These are phyloP conservation scores for Zychaea mexicana DNA, from an alignment of 371 early-diverging fungal species.

Conservation along the genomic window DNA sequence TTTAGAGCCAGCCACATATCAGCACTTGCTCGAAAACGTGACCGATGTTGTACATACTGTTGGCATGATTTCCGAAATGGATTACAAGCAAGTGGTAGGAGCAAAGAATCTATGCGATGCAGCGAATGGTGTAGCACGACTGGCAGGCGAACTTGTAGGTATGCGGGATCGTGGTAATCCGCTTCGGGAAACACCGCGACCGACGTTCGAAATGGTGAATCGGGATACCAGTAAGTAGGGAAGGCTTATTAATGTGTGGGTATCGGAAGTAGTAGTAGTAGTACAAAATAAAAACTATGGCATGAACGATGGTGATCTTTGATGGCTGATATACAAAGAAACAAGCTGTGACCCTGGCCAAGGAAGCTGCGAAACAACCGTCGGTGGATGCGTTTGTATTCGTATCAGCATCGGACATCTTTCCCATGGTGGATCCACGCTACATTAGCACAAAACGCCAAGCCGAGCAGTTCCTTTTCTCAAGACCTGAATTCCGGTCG, in stretches of 20 bases:
- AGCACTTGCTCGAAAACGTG: slow-evolving; percentile 55
- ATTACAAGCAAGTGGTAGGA: slow-evolving; percentile 67
- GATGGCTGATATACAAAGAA: not conserved
- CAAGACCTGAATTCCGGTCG: slow-evolving; percentile 54
- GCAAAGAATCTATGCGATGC: slow-evolving; percentile 48
- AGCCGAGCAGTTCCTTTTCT: slow-evolving; percentile 62
- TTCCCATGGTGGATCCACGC: slow-evolving; percentile 71
- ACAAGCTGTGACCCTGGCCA: slow-evolving; percentile 55
- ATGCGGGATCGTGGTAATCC: slow-evolving; percentile 51
- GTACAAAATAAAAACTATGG: not conserved
- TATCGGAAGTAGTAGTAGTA: too few relatives aligned
- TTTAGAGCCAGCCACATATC: slow-evolving; percentile 60
- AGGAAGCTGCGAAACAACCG: slow-evolving; percentile 46
- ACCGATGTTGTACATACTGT: slow-evolving; percentile 74
- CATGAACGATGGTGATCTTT: not conserved
- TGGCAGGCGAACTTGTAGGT: slow-evolving; percentile 28
- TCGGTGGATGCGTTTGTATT: slow-evolving; percentile 66
- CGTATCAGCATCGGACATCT: slow-evolving; percentile 68
- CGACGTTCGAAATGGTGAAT: slow-evolving; percentile 68
- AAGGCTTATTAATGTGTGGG: not conserved
- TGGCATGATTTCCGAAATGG: slow-evolving; percentile 70
- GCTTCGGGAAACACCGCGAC: slow-evolving; percentile 28
- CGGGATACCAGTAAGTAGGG: slow-evolving; percentile 68
- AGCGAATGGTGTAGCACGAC: slow-evolving; percentile 21
- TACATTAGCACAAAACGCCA: slow-evolving; percentile 81